Conservation (phyloP, 1,139 yeast genomes). For the Meyerozyma athensensis region DNA sequence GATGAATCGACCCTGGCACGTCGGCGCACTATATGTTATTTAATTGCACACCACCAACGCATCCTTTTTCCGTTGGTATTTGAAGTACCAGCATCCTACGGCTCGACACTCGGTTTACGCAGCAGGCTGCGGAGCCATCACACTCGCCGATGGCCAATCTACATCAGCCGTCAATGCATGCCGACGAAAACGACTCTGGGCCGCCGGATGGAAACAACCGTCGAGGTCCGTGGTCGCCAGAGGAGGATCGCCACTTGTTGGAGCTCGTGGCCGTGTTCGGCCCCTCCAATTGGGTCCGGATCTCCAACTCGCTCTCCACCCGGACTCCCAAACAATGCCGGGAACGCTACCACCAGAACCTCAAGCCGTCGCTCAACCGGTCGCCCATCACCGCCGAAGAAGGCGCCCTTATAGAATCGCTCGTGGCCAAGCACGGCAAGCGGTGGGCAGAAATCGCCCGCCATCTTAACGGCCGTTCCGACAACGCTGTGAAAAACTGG, state of each 20-base stretch:
- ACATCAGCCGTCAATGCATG: background rate
- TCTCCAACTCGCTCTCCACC: constrained; percentile 66
- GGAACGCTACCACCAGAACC: constrained; percentile 87
- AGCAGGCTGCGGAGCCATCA: background rate
- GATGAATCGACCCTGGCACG: constrained; percentile 3
- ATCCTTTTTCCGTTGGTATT: too few relatives aligned
- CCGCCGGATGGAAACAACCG: constrained; percentile 12
- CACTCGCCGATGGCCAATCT: background rate
- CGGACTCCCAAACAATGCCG: constrained; percentile 91
- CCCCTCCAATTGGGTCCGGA: constrained; percentile 89
- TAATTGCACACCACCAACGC: too few relatives aligned
- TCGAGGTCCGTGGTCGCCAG: constrained; percentile 89
- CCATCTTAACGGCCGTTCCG: constrained; percentile 80
- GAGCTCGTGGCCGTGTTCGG: constrained; percentile 70
- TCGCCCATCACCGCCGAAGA: constrained; percentile 83
- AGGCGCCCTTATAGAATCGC: constrained; percentile 72
- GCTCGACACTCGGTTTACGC: too few relatives aligned
- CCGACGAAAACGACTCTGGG: background rate
- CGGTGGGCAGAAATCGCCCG: constrained; percentile 94
- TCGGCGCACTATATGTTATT: background rate
- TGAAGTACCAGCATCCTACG: too few relatives aligned
- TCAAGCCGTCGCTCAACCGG: constrained; percentile 78
- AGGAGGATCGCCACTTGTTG: constrained; percentile 71
- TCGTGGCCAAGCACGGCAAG: constrained; percentile 78
- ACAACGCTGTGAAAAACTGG: constrained; percentile 93